These are phyloP conservation scores for Lanmaoa pseudosensibilis DNA, from an alignment of 768 basidiomycete species.

Conservation along the genomic window DNA sequence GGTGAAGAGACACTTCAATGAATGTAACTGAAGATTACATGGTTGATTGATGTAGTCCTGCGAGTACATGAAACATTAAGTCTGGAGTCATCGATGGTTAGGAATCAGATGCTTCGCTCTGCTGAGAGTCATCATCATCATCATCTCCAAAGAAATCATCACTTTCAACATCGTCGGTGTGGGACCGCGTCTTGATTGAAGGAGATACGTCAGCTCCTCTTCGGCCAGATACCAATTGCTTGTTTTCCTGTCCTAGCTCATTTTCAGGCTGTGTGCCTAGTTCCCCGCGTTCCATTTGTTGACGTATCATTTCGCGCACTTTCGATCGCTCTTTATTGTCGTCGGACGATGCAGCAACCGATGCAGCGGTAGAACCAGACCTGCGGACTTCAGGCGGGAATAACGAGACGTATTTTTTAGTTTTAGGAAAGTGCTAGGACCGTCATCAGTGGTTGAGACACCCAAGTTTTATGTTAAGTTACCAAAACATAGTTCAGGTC, in stretches of 20 bases:
- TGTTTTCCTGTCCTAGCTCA: constrained; percentile 23
- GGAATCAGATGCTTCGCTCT: constrained; percentile 17
- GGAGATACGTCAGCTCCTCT: constrained; percentile 2
- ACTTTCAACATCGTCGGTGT: constrained; percentile 12
- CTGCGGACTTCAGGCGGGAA: constrained; percentile 66
- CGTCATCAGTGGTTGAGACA: constrained; percentile 1
- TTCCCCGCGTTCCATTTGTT: constrained; percentile 60
- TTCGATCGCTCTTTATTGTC: constrained; percentile 55
- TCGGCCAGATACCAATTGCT: background rate
- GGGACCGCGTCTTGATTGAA: constrained; percentile 3
- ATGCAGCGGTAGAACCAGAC: constrained; percentile 8
- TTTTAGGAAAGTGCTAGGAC: constrained; percentile 76
- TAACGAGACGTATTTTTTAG: constrained; percentile 85
- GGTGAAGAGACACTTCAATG: background rate
- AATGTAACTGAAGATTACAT: background rate
- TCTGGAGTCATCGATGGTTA: background rate
- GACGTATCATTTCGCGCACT: constrained; percentile 57
- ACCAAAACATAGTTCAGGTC: constrained; percentile 92
- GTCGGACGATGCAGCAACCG: constrained; percentile 10
- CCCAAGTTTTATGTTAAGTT: constrained; percentile 4
- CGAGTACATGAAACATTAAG: constrained; percentile 57
- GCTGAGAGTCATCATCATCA: constrained; percentile 17
- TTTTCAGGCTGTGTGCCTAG: constrained; percentile 62
- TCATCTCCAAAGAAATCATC: constrained; percentile 35
- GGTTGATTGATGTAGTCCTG: constrained; percentile 53